Evolutionary conservation across 768 basidiomycete genomes (phyloP).

Genomic region (Lactarius quietus): DNA sequence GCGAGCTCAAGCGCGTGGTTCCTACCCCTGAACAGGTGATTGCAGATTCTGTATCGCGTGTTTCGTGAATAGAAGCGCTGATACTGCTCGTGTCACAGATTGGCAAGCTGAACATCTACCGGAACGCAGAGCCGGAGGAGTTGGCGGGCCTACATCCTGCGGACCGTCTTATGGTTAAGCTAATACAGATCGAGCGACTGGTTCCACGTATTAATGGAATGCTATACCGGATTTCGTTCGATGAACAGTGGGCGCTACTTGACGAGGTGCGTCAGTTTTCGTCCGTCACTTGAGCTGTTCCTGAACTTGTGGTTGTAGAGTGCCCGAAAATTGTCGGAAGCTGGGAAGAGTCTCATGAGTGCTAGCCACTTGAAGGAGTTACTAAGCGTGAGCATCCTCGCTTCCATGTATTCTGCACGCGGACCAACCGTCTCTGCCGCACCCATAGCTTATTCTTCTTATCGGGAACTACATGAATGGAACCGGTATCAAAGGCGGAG

Average conservation of each 20-base stretch:
- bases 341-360: slow-evolving; percentile 71
- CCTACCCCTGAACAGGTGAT: slow-evolving; percentile 87
- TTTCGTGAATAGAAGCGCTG: not conserved
- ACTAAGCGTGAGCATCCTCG: slow-evolving; percentile 56
- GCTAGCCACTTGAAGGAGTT: slow-evolving; percentile 90
- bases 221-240: slow-evolving; percentile 87
- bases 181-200: slow-evolving; percentile 91
- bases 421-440: not conserved
- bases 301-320: slow-evolving; percentile 45
- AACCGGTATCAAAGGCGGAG: slow-evolving; percentile 92
- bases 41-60: not conserved
- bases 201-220: slow-evolving; percentile 90
- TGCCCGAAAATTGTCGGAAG: slow-evolving; percentile 75
- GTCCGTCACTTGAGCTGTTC: slow-evolving; percentile 14
- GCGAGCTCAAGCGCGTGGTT: slow-evolving; percentile 81
- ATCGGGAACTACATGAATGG: slow-evolving; percentile 99
- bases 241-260: slow-evolving; percentile 76
- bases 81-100: slow-evolving; percentile 43
- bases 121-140: slow-evolving; percentile 82
- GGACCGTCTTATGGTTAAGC: slow-evolving; percentile 94
- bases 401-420: slow-evolving; percentile 24
- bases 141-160: slow-evolving; percentile 87
- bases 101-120: slow-evolving; percentile 86
- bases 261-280: slow-evolving; percentile 60
- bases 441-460: slow-evolving; percentile 90